Base-by-base conservation (phyloP, 352 stramenopile genomes). In the Phytopythium sindhum region DNA sequence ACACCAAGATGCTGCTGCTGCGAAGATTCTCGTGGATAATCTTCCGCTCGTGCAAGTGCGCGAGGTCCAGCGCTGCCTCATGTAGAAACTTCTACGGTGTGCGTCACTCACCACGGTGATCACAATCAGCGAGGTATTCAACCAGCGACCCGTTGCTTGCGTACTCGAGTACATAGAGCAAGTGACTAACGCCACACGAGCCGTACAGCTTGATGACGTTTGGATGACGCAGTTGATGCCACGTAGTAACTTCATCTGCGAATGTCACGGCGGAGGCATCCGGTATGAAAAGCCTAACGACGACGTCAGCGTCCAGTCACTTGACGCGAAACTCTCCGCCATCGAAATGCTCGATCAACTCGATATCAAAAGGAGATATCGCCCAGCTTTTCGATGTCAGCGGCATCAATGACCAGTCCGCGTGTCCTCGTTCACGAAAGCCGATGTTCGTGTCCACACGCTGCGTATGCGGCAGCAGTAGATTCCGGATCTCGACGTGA, bases 1-100 rank as follows among this genome's bases (percentile, higher is more conserved):
- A 54, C 1, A 78, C 57, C 24, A 78, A 53, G 52, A 78, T 73
- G 47, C 73, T 75, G 45, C 68, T 67, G 6, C 67, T 57, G 10
- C 70, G 66, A 17, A 78, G 39, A 41, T 78, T 58, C 1, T 61
- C 61, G 33, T 72, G 66, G 12, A 72, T 45, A 37, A 72, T 65
- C 4, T 54, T 45, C 4, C 53, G 41, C 15, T 65, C 42, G 19
- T 69, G 58, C 11, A 69, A 48, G 35, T 58, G 62, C 26, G 44
- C 24, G 1, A 69, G 52, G 0, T 55, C 65, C 3, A 67, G n/a
- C 15, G 65, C 56, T 4, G 47, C 57, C 33, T 69, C 61, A 9
- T 66, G 19, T n/a, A 72, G 28, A 10, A 31, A 58, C 17, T 63
- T 63, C 62, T 57, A 66, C 2, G 52, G 45, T 5, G 5, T 57